Conservation (phyloP, 2,329 filamentous ascomycete genomes). For the Chaetomium sp. region DNA sequence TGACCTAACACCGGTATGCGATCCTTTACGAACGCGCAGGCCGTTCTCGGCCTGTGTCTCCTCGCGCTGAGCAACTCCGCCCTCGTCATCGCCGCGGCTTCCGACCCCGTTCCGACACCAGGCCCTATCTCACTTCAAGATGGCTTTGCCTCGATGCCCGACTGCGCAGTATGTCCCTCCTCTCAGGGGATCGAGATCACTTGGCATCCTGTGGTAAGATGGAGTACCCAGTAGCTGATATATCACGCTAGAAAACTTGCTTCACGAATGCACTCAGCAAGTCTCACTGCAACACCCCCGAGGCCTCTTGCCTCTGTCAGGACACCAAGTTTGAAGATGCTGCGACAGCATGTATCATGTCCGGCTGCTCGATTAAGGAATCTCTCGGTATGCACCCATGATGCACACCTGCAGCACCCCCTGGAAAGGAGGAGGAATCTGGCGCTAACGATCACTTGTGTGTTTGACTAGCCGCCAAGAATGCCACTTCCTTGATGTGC, state of each 20-base stretch:
- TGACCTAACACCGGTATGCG: constrained; percentile 9
- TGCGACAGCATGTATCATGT: constrained; percentile 9
- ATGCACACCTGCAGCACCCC: too few relatives aligned
- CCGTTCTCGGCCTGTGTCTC: constrained; percentile 17
- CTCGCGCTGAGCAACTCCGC: constrained; percentile 3
- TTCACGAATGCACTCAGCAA: not conserved
- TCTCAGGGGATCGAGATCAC: not conserved
- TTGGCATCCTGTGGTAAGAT: too few relatives aligned
- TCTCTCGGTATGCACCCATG: constrained; percentile 10
- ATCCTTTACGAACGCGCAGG: constrained; percentile 6
- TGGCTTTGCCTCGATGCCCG: constrained; percentile 2
- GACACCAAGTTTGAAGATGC: constrained; percentile 28
- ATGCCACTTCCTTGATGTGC: constrained; percentile 15
- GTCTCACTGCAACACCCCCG: not conserved
- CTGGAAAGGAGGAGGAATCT: not conserved
- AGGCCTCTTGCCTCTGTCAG: constrained; percentile 28
- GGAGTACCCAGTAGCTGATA: constrained; percentile 1
- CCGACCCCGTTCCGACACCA: too few relatives aligned
- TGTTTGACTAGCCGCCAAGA: constrained; percentile 14
- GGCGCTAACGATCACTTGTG: not conserved
- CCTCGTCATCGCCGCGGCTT: not conserved
- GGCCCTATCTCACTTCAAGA: constrained; percentile 7
- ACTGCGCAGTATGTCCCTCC: constrained; percentile 13
- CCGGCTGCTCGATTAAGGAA: constrained; percentile 13
- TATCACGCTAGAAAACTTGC: not conserved